These are phyloP conservation scores for Alternaria dauci DNA, from an alignment of 2,329 filamentous ascomycete genomes.

Conservation along the genomic window DNA sequence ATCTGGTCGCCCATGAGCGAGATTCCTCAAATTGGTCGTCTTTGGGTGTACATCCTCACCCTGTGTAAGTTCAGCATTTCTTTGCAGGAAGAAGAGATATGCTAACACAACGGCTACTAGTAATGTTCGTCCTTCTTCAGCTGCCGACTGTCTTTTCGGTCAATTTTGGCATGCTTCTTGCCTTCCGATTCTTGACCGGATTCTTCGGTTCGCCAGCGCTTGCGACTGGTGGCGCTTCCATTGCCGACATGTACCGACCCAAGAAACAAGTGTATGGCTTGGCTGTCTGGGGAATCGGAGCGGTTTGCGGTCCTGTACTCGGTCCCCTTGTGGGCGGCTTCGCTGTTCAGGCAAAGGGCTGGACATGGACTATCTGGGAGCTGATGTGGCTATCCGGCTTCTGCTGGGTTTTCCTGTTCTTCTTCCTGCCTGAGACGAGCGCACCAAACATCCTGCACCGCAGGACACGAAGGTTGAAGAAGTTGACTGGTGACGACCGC, in stretches of 20 bases:
- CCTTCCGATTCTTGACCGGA: conserved; percentile 60
- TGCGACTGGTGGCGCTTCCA: conserved; percentile 57
- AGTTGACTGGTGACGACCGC: conserved; percentile 50
- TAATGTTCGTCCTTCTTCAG: conserved; percentile 59
- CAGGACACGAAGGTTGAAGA: conserved; percentile 52
- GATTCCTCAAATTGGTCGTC: conserved; percentile 58
- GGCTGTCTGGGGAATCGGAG: conserved; percentile 52
- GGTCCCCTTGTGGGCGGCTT: conserved; percentile 57
- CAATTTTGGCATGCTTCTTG: conserved; percentile 62
- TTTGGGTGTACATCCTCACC: conserved; percentile 42
- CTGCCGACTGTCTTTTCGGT: conserved; percentile 56
- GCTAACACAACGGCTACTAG: conserved; percentile 10
- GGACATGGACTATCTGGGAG: conserved; percentile 56
- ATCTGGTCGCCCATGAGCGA: conserved; percentile 57
- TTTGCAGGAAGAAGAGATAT: too few relatives aligned
- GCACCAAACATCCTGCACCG: conserved; percentile 54
- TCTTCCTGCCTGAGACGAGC: conserved; percentile 54
- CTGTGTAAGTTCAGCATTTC: conserved; percentile 17
- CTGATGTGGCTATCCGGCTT: conserved; percentile 54
- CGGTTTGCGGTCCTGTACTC: conserved; percentile 54
- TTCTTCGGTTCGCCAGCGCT: conserved; percentile 58
- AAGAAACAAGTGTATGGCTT: conserved; percentile 52
- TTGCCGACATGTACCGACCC: conserved; percentile 56
- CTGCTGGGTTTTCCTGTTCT: conserved; percentile 51
- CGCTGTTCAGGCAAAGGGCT: conserved; percentile 47